Percentiles rank a stretch among this genome's conserved stretches.
Conservation (phyloP, 2,329 filamentous ascomycete species). For the Sordariomycetes sp. region DNA sequence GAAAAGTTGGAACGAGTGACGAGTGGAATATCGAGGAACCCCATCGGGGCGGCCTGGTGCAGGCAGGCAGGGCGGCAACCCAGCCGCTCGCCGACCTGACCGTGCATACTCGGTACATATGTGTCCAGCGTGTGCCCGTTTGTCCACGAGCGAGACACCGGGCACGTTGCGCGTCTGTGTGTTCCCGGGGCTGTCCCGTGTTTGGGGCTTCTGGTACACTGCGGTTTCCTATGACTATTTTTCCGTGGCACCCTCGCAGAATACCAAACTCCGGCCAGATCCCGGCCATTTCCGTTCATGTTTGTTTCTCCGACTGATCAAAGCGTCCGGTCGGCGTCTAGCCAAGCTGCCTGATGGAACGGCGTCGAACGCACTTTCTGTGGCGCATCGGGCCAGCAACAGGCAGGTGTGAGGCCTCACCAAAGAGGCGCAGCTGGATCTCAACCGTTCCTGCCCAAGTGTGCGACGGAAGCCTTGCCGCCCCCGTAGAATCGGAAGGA, state of each 20-base stretch:
- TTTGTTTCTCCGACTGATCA: neutral
- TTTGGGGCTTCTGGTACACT: neutral
- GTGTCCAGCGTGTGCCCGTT: neutral
- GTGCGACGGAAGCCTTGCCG: neutral
- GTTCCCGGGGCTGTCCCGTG: neutral
- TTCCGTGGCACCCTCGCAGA: too few relatives aligned
- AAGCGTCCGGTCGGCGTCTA: neutral
- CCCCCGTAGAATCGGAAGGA: neutral
- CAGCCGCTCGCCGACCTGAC: neutral
- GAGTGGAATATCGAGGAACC: neutral
- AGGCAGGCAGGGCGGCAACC: neutral
- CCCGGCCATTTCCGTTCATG: too few relatives aligned
- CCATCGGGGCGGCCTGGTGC: neutral
- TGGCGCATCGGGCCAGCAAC: neutral
- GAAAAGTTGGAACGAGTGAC: neutral
- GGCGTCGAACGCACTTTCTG: neutral
- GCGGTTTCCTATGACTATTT: neutral
- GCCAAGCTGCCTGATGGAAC: neutral
- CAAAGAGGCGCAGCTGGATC: neutral
- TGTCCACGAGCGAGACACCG: neutral
- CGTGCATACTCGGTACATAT: neutral
- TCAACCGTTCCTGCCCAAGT: neutral
- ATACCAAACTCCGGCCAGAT: too few relatives aligned
- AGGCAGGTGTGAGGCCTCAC: neutral
- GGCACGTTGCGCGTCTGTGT: neutral